Evolutionary conservation across 495 filamentous ascomycete genomes (phyloP), one percentile per base, ranked within the genome.

Genomic region (Bombardia bombarda): DNA sequence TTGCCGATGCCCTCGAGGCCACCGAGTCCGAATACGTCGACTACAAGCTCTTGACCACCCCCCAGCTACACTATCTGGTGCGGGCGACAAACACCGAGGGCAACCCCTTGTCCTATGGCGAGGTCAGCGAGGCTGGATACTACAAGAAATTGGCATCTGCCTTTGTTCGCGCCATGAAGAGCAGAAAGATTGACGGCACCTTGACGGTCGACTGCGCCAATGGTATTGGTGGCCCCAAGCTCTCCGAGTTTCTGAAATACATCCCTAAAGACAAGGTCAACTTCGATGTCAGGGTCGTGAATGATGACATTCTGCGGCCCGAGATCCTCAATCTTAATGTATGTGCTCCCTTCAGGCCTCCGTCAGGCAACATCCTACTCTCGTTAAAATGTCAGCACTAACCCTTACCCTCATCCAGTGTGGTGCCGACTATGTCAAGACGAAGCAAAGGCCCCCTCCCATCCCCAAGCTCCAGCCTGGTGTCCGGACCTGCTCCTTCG

Each of bases 381-480:
- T n/a, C n/a, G n/a, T n/a, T n/a, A n/a, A n/a, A n/a, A n/a, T n/a
- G n/a, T n/a, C n/a, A n/a, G n/a, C n/a, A n/a, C n/a, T n/a, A n/a
- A n/a, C n/a, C n/a, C n/a, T n/a, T n/a, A 7, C 52, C 55, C 25
- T 24, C 22, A 40, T 50, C 13, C 45, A 93, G 86, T 95, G 87
- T 55, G 92, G 92, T 63, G 92, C 92, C 60, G 92, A 98, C 59
- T 96, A 81, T 46, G 93, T 98, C 47, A 98, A 98, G 64, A 97
- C 92, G 10, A 86, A 87, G 62, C 93, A 97, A 67, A 81, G 89
- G 38, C 83, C 87, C 47, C 92, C 93, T 13, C 85, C 86, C 20
- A 82, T 73, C 16, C 90, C 87, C 30, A 86, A 92, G 56, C 83
- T 82, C 23, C 69, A 70, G 18, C 67, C 70, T 1, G 75, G 83